phyloP scores from a whole-genome alignment of 345 rosid genomes.

The Melaleuca quinquenervia region DNA sequence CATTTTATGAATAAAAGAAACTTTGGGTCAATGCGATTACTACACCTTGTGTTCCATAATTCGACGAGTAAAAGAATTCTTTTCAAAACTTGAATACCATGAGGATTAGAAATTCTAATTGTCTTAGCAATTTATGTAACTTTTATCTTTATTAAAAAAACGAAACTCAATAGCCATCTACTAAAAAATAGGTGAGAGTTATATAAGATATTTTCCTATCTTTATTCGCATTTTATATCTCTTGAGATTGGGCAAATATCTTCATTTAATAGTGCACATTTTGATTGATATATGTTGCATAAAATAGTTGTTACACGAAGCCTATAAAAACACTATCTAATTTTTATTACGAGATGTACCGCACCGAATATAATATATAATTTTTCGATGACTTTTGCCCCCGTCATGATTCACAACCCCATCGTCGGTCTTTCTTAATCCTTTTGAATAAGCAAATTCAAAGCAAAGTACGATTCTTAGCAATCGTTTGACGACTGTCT shows the following conservation, averaged over 20 bases:
- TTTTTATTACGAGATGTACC: too few relatives aligned
- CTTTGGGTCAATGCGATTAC: too few relatives aligned
- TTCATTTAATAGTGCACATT: too few relatives aligned
- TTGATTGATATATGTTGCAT: neutral
- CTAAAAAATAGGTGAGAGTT: too few relatives aligned
- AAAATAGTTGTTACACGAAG: accelerated
- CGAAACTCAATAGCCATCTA: too few relatives aligned
- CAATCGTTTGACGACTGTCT: neutral
- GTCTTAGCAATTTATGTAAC: neutral
- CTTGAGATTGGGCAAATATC: neutral
- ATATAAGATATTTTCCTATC: neutral
- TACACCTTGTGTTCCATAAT: neutral
- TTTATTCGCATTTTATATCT: neutral
- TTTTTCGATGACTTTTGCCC: too few relatives aligned
- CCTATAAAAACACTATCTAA: neutral
- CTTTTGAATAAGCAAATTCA: neutral
- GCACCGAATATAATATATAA: too few relatives aligned
- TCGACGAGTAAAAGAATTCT: neutral
- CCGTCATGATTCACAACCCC: neutral
- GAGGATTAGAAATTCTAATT: neutral
- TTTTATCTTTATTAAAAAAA: neutral
- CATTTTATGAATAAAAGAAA: too few relatives aligned
- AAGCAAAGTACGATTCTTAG: neutral
- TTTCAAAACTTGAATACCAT: neutral
- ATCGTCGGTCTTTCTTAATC: neutral